Evolutionary conservation across 805 yeast genomes (phyloP), one percentile per base, ranked within the genome.

Genomic region (Jamesozyma rosinii): DNA sequence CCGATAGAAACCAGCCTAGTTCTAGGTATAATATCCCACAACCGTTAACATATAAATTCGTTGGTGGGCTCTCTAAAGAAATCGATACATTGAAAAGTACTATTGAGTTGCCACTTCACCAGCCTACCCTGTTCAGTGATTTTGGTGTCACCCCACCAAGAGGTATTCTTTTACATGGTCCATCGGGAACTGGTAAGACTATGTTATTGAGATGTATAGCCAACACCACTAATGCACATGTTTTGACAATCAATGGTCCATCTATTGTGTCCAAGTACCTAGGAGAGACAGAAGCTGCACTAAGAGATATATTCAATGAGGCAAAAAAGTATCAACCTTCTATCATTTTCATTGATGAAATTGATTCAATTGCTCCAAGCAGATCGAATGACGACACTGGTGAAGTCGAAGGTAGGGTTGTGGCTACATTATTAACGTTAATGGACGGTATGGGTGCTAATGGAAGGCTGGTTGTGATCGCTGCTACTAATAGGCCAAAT

Each of bases 171-270:
- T 64, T 90, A 11, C 95, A 90, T 65, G 98, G 98, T 0, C 95
- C 97, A 2, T 92, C 97, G 2, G 98, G 98, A 3, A 90, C 97
- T 0, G 98, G 98, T 41, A 90, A 90, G 60, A 84, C 97, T 1
- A 77, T 89, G 86, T 70, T 92, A 6, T 68, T 92, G 31, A 74
- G 84, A 43, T 82, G 95, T 22, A 79, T 90, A 9, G 94, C 95
- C 0, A 71, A 77, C 48, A 90, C 83, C 45, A 68, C 75, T 1
- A 74, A 81, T 47, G 94, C 95, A 0, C 98, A 90, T 61, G 79
- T 90, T 0, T 69, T 92, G 37, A 79, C 83, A 2, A 81, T 92
- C 20, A 83, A 84, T 58, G 96, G 97, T 0, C 95, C 97, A 1
- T 79, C 95, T 1, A 83, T 92, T 41, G 90, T 89, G 2, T 85